phyloP scores from a whole-genome alignment of 352 stramenopile species.

The Phytopythium vexans region DNA sequence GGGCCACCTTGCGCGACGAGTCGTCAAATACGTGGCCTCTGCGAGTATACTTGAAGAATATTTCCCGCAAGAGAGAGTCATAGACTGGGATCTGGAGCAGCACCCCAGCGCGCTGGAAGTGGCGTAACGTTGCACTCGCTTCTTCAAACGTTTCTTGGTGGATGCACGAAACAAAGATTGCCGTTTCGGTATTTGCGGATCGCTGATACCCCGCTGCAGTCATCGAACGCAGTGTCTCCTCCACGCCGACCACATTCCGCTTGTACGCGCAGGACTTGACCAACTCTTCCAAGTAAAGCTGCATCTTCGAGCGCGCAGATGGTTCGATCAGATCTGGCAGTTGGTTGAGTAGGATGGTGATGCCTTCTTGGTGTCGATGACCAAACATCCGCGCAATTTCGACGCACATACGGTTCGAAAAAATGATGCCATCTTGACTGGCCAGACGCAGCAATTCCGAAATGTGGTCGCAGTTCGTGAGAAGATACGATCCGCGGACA shows the following conservation, averaged over 20 bases:
- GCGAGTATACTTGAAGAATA: conserved; percentile 78
- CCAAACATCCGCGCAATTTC: conserved; percentile 69
- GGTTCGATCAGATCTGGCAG: conserved; percentile 12
- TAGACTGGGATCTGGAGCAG: conserved; percentile 63
- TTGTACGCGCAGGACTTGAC: conserved; percentile 72
- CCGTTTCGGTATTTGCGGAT: conserved; percentile 55
- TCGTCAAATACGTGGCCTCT: conserved; percentile 56
- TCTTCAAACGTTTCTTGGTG: conserved; percentile 34
- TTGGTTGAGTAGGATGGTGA: conserved; percentile 45
- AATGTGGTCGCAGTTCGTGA: conserved; percentile 62
- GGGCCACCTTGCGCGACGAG: conserved; percentile 46
- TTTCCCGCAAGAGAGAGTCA: conserved; percentile 64
- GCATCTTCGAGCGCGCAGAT: conserved; percentile 22
- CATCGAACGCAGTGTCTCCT: conserved; percentile 48
- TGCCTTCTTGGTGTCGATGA: conserved; percentile 40
- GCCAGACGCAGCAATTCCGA: conserved; percentile 44
- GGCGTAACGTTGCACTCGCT: conserved; percentile 33
- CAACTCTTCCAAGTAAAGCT: conserved; percentile 59
- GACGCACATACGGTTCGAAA: conserved; percentile 63
- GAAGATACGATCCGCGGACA: conserved; percentile 58
- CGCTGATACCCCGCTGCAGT: conserved; percentile 34
- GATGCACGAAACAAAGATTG: conserved; percentile 62
- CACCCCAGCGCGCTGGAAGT: conserved; percentile 39
- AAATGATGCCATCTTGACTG: conserved; percentile 40
- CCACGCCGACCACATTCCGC: conserved; percentile 43